A percentile compares a stretch with the other conserved stretches of the same genome.
phyloP scores from a whole-genome alignment of 2,329 filamentous ascomycete species.

The Fusarium sp. region DNA sequence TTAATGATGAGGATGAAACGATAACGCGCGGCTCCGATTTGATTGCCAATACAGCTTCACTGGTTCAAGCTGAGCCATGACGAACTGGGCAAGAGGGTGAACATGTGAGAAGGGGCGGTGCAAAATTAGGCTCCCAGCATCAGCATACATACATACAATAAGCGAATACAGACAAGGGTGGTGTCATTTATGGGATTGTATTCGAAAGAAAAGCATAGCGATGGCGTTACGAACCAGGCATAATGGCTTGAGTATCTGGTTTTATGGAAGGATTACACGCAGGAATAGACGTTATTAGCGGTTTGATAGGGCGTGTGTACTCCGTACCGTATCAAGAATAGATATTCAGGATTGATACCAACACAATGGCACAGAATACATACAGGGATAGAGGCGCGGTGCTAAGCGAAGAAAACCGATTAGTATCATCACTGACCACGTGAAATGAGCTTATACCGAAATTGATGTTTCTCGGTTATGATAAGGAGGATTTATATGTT shows the following conservation, averaged over 20 bases:
- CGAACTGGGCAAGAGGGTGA: conserved; percentile 1
- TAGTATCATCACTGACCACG: neutral
- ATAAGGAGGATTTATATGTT: conserved; percentile 6
- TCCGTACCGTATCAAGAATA: neutral
- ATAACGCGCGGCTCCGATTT: conserved; percentile 21
- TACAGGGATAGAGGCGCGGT: neutral
- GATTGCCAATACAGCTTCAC: conserved; percentile 12
- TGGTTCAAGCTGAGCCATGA: conserved; percentile 1
- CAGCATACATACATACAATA: neutral
- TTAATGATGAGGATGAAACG: conserved; percentile 26
- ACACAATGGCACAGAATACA: neutral
- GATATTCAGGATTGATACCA: conserved; percentile 16
- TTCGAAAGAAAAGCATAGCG: conserved; percentile 40
- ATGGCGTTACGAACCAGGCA: conserved; percentile 38
- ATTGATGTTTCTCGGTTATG: conserved; percentile 27
- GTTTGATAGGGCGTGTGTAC: neutral
- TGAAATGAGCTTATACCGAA: conserved; percentile 7
- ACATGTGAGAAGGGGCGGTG: conserved; percentile 2
- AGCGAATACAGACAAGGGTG: neutral
- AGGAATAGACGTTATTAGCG: conserved; percentile 2
- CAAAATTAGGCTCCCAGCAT: conserved; percentile 1
- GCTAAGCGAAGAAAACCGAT: neutral
- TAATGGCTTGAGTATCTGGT: conserved; percentile 17
- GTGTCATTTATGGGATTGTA: conserved; percentile 10
- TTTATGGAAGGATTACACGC: neutral